Evolutionary conservation across 306 rosid species (phyloP), one percentile per base, ranked within the genome.

Genomic region (Fragaria nilgerrensis): DNA sequence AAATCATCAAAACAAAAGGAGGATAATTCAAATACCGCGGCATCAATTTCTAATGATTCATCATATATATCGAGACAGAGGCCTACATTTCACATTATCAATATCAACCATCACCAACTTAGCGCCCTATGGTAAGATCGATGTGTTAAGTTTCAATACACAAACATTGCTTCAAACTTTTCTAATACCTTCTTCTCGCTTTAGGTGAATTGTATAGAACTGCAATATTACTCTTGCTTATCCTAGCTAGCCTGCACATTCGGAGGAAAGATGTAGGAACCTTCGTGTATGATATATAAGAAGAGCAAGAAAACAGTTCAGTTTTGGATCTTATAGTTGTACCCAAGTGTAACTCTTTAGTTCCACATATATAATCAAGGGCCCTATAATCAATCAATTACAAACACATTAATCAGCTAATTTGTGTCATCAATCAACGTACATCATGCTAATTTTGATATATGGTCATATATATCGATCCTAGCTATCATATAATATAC

Each of bases 261-360:
- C 47, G 78, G 41, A 75, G 85, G 93, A 90, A 82, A 84, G 74
- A 69, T 70, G 83, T 1, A 87, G 83, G 91, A 87, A 87, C 81
- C 84, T 84, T 90, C 91, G 68, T 75, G 5, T 8, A 75, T 63
- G 69, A 75, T 75, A 49, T 61, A 64, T 53, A 29, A 23, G 22
- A 65, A 68, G 76, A 73, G 75, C 56, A 43, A 78, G 72, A 73
- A 63, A 85, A 87, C 75, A 58, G n/a, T 82, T 80, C 48, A 76
- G 72, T 82, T 82, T 64, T 68, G 84, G 83, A 66, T 82, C 79
- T 75, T 78, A 43, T 80, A 62, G 70, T 82, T 86, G 76, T 86
- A 84, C 55, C 53, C 9, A 17, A 77, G 82, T 73, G 48, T 7
- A 45, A 55, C 17, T 69, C 5, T 65, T 75, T 68, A 20, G 53